Percentiles rank a stretch among this genome's conserved stretches.
Conservation (phyloP, 202 grass and related monocot genomes). For the Musa balbisiana region DNA sequence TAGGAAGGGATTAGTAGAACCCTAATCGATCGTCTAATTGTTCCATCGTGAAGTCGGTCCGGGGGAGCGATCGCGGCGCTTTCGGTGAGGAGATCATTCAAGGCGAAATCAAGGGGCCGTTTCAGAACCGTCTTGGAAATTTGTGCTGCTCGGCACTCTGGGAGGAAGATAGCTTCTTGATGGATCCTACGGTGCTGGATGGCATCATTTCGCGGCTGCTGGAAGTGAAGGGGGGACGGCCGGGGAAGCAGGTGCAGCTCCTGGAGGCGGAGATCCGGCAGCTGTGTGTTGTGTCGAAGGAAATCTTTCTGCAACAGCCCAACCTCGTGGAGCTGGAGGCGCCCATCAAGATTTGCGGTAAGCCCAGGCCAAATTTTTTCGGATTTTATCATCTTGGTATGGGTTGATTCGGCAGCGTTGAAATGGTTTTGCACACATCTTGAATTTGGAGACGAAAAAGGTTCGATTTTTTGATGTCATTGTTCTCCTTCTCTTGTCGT, state of each 20-base stretch:
- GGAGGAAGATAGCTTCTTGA: not conserved
- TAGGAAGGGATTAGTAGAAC: not conserved
- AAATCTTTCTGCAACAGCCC: slow-evolving; percentile 2
- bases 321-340: slow-evolving; percentile 8
- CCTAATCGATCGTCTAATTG: not conserved
- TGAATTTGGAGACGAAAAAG: not conserved
- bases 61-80: not conserved
- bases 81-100: not conserved
- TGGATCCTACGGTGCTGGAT: slow-evolving; percentile 1
- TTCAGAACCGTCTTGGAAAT: not conserved
- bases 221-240: not conserved
- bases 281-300: not conserved
- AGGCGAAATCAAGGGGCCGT: not conserved
- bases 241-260: slow-evolving; percentile 7
- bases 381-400: not conserved
- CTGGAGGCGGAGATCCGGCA: slow-evolving; percentile 2
- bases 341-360: slow-evolving; percentile 8
- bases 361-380: not conserved
- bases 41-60: not conserved
- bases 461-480: not conserved
- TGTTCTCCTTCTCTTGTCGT: not conserved
- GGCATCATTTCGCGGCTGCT: not conserved
- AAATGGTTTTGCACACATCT: not conserved
- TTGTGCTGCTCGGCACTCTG: not conserved
- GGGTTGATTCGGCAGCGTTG: too few relatives aligned